Conservation (phyloP, 1,284 basidiomycete species). For the Puccinia hordei region DNA sequence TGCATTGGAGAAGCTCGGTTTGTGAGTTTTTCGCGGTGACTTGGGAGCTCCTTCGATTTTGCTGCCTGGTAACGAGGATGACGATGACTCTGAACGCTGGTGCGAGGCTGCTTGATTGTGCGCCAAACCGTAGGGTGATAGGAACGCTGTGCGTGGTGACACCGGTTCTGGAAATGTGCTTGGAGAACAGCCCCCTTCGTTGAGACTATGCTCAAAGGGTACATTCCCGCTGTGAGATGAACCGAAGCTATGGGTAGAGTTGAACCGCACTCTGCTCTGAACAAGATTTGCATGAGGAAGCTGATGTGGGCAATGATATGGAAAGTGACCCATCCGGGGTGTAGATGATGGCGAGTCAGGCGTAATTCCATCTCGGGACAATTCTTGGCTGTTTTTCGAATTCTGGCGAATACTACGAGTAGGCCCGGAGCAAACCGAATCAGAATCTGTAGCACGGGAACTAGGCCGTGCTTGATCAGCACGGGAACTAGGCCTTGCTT, state of each 20-base stretch:
- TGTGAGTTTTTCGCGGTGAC: conserved; percentile 15
- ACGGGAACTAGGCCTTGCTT: conserved; percentile 19
- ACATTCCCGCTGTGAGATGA: background rate
- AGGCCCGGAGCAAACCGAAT: conserved; percentile 1
- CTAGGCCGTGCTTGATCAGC: too few species aligned
- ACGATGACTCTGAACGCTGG: conserved; percentile 14
- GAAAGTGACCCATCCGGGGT: conserved; percentile 18
- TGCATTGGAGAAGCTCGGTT: conserved; percentile 11
- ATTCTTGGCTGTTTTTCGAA: background rate
- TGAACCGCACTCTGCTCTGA: conserved; percentile 7
- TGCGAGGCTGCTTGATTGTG: background rate
- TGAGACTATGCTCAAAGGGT: background rate
- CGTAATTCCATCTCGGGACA: background rate
- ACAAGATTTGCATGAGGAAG: background rate
- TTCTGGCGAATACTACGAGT: background rate
- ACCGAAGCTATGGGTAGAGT: conserved; percentile 11
- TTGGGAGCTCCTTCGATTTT: background rate
- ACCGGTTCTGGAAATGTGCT: background rate
- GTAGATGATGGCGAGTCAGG: conserved; percentile 26
- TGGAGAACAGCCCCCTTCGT: background rate
- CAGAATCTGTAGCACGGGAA: background rate
- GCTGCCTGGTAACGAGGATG: background rate
- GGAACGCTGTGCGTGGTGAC: conserved; percentile 23
- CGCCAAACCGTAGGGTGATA: conserved; percentile 26
- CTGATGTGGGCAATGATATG: background rate